phyloP scores from a whole-genome alignment of 129 eudicot genomes.

The Saposhnikovia divaricata region DNA sequence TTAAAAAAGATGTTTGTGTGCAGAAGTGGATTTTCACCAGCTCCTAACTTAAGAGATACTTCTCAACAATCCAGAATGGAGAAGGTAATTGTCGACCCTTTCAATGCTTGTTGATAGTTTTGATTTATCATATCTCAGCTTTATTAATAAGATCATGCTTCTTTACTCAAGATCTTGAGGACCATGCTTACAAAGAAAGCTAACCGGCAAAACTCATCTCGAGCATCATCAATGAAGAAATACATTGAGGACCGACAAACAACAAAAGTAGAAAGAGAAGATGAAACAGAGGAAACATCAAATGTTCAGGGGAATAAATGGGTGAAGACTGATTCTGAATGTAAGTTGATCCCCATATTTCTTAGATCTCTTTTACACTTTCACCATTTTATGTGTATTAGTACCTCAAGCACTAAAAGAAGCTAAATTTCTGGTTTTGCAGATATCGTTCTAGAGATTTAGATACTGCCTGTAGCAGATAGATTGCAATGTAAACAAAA shows the following conservation, averaged over 20 bases:
- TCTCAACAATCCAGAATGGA: conserved; percentile 92
- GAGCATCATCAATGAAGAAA: conserved; percentile 44
- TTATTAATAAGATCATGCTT: neutral
- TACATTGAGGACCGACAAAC: conserved; percentile 32
- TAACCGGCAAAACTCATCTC: conserved; percentile 42
- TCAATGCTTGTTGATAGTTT: neutral
- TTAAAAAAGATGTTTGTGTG: conserved; percentile 87
- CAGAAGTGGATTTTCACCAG: conserved; percentile 57
- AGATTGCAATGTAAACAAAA: neutral
- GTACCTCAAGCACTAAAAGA: neutral
- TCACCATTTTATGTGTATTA: neutral
- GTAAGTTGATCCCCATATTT: conserved; percentile 3
- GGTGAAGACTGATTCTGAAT: conserved; percentile 55
- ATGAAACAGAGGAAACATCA: conserved; percentile 29
- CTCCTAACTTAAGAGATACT: conserved; percentile 73
- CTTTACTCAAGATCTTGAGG: conserved; percentile 57
- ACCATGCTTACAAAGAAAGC: conserved; percentile 79
- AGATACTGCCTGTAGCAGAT: neutral
- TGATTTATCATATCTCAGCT: neutral
- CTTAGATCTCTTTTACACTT: neutral
- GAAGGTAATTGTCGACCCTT: conserved; percentile 41
- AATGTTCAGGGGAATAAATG: conserved; percentile 51
- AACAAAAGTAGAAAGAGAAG: conserved; percentile 30
- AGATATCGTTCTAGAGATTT: conserved; percentile 12
- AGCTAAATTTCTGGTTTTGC: neutral